Evolutionary conservation across 345 rosid genomes (phyloP).

Genomic region (Camelina neglecta): DNA sequence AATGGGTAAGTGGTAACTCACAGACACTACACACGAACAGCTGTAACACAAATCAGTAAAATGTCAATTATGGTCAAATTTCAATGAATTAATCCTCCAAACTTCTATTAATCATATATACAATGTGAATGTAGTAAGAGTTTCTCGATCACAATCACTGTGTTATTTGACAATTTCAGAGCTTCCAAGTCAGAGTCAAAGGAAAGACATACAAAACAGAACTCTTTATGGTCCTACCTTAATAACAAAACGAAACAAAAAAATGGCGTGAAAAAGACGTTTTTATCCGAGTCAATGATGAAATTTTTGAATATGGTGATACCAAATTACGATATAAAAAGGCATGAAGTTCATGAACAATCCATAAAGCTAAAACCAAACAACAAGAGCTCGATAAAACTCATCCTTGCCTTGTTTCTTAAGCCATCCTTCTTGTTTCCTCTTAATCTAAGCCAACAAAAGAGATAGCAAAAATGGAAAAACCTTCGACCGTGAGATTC

Average conservation of each 20-base stretch:
- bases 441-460: slow-evolving; percentile 2
- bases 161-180: slow-evolving; percentile 35
- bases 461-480: slow-evolving; percentile 39
- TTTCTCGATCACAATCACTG: background rate
- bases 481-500: slow-evolving; percentile 53
- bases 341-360: slow-evolving; percentile 25
- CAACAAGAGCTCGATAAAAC: background rate
- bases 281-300: slow-evolving; percentile 15
- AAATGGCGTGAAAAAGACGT: slow-evolving; percentile 11
- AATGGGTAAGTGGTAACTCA: too few relatives aligned
- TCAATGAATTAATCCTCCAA: background rate
- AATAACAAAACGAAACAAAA: background rate
- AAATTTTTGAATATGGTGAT: slow-evolving; percentile 13
- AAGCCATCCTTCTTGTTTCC: background rate
- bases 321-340: slow-evolving; percentile 22
- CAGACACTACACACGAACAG: background rate
- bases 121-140: background rate
- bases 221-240: background rate
- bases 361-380: background rate
- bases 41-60: background rate
- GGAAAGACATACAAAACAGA: background rate
- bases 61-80: background rate
- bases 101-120: background rate
- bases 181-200: slow-evolving; percentile 19
- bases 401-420: slow-evolving; percentile 16